Evolutionary conservation across 805 yeast genomes (phyloP).

Genomic region (Saccharomycopsis capsularis): DNA sequence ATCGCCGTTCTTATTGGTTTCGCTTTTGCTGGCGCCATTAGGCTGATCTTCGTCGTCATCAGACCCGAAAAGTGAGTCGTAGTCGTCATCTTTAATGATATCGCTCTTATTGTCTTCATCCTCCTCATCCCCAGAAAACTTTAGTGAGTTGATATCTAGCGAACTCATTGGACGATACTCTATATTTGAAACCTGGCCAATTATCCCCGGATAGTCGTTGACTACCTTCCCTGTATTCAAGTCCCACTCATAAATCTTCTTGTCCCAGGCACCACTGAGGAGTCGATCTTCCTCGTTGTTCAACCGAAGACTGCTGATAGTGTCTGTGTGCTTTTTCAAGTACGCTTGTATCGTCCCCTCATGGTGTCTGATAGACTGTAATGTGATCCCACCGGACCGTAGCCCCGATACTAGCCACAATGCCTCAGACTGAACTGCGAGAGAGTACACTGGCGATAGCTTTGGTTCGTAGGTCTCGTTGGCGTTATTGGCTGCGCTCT

Average conservation of each 20-base stretch:
- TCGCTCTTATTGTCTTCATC: constrained; percentile 29
- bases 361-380: constrained; percentile 74
- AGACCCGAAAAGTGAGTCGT: constrained; percentile 55
- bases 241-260: constrained; percentile 75
- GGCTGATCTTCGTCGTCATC: constrained; percentile 39
- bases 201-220: constrained; percentile 44
- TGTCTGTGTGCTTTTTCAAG: constrained; percentile 60
- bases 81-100: constrained; percentile 34
- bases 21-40: constrained; percentile 13
- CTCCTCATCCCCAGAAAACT: constrained; percentile 21
- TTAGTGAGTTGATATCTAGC: constrained; percentile 30
- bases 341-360: constrained; percentile 81
- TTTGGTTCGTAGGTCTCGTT: constrained; percentile 42
- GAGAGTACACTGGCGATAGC: constrained; percentile 78
- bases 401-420: constrained; percentile 82
- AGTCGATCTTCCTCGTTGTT: constrained; percentile 56
- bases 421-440: constrained; percentile 78
- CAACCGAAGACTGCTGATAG: constrained; percentile 66
- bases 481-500: constrained; percentile 13
- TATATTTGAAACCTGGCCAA: constrained; percentile 75
- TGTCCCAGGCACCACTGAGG: constrained; percentile 90
- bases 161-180: constrained; percentile 62
- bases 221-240: constrained; percentile 57
- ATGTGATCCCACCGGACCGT: constrained; percentile 73
- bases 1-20: constrained; percentile 8